phyloP scores from a whole-genome alignment of 495 filamentous ascomycete species.

The Daldinia caldariorum region DNA sequence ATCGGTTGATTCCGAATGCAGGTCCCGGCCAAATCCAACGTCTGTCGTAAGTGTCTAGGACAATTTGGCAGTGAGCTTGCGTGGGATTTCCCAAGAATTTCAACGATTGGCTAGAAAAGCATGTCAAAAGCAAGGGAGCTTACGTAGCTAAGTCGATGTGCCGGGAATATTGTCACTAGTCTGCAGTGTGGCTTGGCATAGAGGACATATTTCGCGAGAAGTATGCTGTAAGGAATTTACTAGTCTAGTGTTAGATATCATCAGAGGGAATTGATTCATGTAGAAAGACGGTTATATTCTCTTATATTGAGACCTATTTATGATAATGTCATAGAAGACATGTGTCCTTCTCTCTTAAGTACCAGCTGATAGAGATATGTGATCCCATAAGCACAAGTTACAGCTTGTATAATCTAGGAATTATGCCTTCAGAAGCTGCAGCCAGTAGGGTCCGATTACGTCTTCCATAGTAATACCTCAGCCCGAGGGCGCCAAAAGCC shows the following conservation, averaged over 20 bases:
- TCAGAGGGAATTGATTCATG: neutral
- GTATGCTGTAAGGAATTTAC: neutral
- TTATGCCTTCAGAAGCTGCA: conserved; percentile 36
- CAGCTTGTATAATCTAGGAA: conserved; percentile 44
- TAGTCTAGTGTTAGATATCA: neutral
- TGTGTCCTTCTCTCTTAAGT: neutral
- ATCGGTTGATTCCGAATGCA: conserved; percentile 31
- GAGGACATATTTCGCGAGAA: neutral
- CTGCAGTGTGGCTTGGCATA: conserved; percentile 22
- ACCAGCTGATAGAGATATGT: neutral
- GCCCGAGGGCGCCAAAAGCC: conserved; percentile 45
- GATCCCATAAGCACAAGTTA: conserved; percentile 11
- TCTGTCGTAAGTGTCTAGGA: conserved; percentile 30
- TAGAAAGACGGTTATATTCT: neutral
- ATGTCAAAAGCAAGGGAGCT: conserved; percentile 5
- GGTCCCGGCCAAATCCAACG: conserved; percentile 9
- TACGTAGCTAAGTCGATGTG: conserved; percentile 3
- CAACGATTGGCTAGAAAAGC: conserved; percentile 14
- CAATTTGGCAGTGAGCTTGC: conserved; percentile 17
- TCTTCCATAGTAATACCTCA: conserved; percentile 55
- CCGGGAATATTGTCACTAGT: conserved; percentile 27
- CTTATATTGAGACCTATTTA: neutral
- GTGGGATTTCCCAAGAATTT: conserved; percentile 12
- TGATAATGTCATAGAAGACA: neutral
- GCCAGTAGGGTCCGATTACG: conserved; percentile 51